Evolutionary conservation across 306 rosid species (phyloP).

Genomic region (Datisca glomerata): DNA sequence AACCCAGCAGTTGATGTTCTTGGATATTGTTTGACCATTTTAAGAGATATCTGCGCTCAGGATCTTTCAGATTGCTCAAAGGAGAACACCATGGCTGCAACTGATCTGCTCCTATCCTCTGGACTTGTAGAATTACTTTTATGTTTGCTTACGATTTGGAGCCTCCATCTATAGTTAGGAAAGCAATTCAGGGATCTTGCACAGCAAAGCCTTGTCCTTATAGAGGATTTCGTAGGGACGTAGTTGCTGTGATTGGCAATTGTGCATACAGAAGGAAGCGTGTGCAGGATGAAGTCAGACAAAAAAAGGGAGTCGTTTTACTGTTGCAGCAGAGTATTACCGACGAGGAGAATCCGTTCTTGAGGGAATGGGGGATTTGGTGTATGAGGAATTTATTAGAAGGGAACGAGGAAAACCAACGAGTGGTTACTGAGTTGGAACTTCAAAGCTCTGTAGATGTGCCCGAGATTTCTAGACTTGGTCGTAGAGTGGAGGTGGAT

Average conservation of each 20-base stretch:
- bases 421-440: slow-evolving; percentile 56
- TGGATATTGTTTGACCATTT: slow-evolving; percentile 57
- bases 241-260: slow-evolving; percentile 59
- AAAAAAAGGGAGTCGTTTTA: slow-evolving; percentile 45
- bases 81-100: slow-evolving; percentile 26
- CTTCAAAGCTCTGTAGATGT: slow-evolving; percentile 52
- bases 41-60: slow-evolving; percentile 63
- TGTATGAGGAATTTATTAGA: slow-evolving; percentile 61
- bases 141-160: slow-evolving; percentile 51
- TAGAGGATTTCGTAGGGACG: slow-evolving; percentile 66
- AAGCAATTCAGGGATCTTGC: slow-evolving; percentile 26
- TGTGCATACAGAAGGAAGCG: slow-evolving; percentile 45
- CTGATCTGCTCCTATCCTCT: slow-evolving; percentile 31
- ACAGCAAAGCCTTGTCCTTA: slow-evolving; percentile 41
- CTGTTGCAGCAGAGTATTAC: slow-evolving; percentile 72
- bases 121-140: slow-evolving; percentile 46
- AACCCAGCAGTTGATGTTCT: slow-evolving; percentile 32
- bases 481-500: slow-evolving; percentile 66
- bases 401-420: slow-evolving; percentile 57
- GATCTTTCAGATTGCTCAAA: slow-evolving; percentile 16
- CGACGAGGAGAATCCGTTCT: slow-evolving; percentile 71
- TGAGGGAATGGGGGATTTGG: slow-evolving; percentile 92
- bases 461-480: slow-evolving; percentile 57
- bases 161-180: slow-evolving; percentile 55
- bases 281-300: slow-evolving; percentile 54